Percentiles rank a stretch among this genome's conserved stretches.
Evolutionary conservation across 805 yeast species (phyloP).

Genomic region (Teunomyces cretensis): DNA sequence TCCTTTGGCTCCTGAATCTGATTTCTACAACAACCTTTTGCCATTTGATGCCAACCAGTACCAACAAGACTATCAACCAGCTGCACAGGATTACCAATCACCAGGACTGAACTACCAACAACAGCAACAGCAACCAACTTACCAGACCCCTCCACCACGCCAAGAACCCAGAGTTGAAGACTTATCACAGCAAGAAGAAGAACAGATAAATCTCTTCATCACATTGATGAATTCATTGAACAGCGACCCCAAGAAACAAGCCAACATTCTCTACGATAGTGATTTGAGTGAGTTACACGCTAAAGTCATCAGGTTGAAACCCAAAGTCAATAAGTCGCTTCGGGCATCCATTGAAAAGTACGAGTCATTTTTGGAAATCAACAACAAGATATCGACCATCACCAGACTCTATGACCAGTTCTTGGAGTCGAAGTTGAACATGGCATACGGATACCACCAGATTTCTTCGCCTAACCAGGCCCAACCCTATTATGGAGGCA

Average conservation of each 20-base stretch:
- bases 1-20: conserved; percentile 21
- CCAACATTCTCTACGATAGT: conserved; percentile 43
- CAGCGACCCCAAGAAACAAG: conserved; percentile 44
- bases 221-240: conserved; percentile 57
- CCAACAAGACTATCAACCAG: conserved; percentile 2
- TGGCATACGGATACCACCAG: conserved; percentile 35
- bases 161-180: conserved; percentile 21
- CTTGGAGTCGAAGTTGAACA: conserved; percentile 51
- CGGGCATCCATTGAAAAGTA: conserved; percentile 59
- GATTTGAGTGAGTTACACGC: conserved; percentile 58
- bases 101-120: conserved; percentile 8
- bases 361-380: conserved; percentile 68
- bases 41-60: conserved; percentile 17
- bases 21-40: conserved; percentile 27
- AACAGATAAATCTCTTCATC: conserved; percentile 65
- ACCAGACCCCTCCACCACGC: neutral
- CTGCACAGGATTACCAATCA: neutral
- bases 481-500: neutral
- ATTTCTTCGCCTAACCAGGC: neutral
- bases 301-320: conserved; percentile 60
- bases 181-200: conserved; percentile 64
- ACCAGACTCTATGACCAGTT: conserved; percentile 74
- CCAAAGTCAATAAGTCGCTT: conserved; percentile 64
- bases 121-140: neutral
- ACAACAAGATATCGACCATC: conserved; percentile 74